These are phyloP conservation scores for Sporothrix sp. DNA, from an alignment of 2,329 filamentous ascomycete species.

Conservation along the genomic window DNA sequence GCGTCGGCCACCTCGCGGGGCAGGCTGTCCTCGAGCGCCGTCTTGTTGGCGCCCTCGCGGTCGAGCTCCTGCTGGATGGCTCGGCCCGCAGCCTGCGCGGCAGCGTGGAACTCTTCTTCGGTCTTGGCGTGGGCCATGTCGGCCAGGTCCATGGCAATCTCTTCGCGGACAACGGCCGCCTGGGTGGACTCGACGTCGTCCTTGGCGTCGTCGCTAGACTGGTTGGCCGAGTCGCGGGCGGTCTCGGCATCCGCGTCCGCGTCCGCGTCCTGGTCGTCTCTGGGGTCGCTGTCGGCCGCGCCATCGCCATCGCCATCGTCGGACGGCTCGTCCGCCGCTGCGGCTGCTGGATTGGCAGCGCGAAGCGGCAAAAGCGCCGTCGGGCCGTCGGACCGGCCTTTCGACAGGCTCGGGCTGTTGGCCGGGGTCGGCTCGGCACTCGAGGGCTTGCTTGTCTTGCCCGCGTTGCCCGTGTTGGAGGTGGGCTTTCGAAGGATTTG, in stretches of 20 bases:
- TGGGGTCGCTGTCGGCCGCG: conserved; percentile 13
- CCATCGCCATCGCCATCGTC: background rate
- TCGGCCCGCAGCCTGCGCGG: conserved; percentile 36
- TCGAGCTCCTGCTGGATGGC: conserved; percentile 45
- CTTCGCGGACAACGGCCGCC: conserved; percentile 21
- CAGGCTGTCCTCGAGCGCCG: conserved; percentile 43
- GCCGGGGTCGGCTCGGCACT: conserved; percentile 35
- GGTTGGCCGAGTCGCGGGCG: conserved; percentile 52
- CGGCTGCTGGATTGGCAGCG: background rate
- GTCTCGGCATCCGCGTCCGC: too few species aligned
- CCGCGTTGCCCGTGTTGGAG: conserved; percentile 30
- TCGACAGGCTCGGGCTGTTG: conserved; percentile 27
- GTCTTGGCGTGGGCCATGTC: conserved; percentile 42
- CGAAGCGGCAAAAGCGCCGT: background rate
- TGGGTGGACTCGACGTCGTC: conserved; percentile 41
- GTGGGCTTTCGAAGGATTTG: conserved; percentile 44
- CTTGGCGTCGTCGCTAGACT: conserved; percentile 46
- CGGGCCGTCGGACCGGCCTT: background rate
- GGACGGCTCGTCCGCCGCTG: background rate
- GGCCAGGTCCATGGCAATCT: conserved; percentile 40
- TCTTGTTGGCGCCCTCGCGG: conserved; percentile 39
- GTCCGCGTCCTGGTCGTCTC: conserved; percentile 50
- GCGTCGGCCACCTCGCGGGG: conserved; percentile 43
- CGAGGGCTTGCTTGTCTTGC: conserved; percentile 32
- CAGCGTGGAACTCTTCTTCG: conserved; percentile 44